Evolutionary conservation across 148 eudicot genomes (phyloP).

Genomic region (Vaccinium vitisidaea): DNA sequence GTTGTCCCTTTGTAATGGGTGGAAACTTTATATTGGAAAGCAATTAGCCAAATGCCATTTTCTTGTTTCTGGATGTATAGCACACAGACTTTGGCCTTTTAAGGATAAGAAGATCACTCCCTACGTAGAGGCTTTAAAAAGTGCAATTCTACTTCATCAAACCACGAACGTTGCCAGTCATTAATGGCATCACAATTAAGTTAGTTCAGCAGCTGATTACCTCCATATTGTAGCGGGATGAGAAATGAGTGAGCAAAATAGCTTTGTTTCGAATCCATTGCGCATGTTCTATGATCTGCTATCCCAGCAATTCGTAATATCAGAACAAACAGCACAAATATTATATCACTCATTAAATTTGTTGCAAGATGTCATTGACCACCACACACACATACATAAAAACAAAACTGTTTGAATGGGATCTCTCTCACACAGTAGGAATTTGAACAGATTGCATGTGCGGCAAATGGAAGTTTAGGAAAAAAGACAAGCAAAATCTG

Average conservation of each 20-base stretch:
- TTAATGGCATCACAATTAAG: not conserved
- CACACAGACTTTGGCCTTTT: not conserved
- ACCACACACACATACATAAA: not conserved
- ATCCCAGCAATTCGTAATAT: slow-evolving; percentile 5
- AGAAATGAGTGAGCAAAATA: slow-evolving; percentile 79
- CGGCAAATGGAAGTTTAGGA: not conserved
- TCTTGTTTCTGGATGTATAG: not conserved
- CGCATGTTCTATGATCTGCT: slow-evolving; percentile 82
- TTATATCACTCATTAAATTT: not conserved
- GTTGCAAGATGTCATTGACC: not conserved
- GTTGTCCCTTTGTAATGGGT: not conserved
- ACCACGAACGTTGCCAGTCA: not conserved
- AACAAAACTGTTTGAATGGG: not conserved
- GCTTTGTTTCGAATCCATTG: slow-evolving; percentile 85
- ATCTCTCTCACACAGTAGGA: not conserved
- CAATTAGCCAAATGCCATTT: not conserved
- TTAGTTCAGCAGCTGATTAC: slow-evolving; percentile 37
- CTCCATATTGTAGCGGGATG: slow-evolving; percentile 86
- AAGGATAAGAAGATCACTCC: not conserved
- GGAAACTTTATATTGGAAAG: not conserved
- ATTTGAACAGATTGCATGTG: not conserved
- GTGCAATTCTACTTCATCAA: not conserved
- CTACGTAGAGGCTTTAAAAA: not conserved
- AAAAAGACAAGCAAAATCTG: slow-evolving; percentile 1
- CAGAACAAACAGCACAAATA: not conserved